phyloP scores from a whole-genome alignment of 805 yeast genomes.

The Saccharomycopsis sp. region DNA sequence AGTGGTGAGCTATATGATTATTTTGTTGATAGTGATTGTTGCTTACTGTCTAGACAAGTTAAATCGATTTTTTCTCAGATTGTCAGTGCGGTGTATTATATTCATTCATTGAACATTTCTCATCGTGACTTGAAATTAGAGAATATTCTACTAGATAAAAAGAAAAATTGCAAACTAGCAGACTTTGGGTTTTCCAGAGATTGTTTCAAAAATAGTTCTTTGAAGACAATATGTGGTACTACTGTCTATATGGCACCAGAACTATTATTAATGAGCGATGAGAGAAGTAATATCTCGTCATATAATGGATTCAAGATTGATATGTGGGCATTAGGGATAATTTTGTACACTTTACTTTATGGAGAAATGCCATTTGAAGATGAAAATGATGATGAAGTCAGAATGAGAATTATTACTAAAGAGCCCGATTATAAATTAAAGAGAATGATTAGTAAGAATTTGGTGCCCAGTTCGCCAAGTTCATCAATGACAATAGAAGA shows the following conservation, averaged over 20 bases:
- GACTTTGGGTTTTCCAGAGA: conserved; percentile 96
- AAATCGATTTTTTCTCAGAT: conserved; percentile 56
- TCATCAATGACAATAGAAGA: neutral
- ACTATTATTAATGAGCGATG: conserved; percentile 56
- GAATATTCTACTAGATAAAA: conserved; percentile 57
- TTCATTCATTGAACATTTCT: conserved; percentile 69
- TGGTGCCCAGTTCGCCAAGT: neutral
- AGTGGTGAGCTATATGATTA: conserved; percentile 70
- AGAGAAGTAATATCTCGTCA: conserved; percentile 25
- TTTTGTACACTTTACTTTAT: conserved; percentile 72
- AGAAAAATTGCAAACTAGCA: conserved; percentile 62
- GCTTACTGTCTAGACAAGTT: conserved; percentile 45
- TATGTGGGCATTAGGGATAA: conserved; percentile 89
- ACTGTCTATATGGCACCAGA: conserved; percentile 98
- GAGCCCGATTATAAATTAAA: conserved; percentile 49
- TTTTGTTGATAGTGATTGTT: conserved; percentile 41
- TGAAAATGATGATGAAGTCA: conserved; percentile 57
- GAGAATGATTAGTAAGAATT: neutral
- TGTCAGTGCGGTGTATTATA: conserved; percentile 51
- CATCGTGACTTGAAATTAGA: conserved; percentile 85
- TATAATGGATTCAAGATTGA: conserved; percentile 71
- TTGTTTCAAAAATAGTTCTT: conserved; percentile 43
- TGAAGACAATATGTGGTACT: conserved; percentile 90
- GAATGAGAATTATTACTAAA: conserved; percentile 49
- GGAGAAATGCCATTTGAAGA: conserved; percentile 94